Conservation (phyloP, 2,329 filamentous ascomycete species). For the Calonectria pteridis region DNA sequence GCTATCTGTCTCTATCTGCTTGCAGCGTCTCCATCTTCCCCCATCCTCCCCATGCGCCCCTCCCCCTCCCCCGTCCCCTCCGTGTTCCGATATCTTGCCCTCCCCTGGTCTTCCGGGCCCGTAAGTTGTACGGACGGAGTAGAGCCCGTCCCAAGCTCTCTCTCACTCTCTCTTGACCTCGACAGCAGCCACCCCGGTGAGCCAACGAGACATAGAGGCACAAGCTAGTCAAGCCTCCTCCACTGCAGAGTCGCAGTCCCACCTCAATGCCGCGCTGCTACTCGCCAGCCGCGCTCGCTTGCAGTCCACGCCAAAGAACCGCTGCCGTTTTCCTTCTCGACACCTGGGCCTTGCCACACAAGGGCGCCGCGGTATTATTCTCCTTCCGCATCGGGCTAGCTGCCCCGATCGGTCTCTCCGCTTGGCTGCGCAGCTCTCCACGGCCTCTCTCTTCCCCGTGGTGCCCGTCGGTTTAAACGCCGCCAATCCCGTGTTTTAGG, state of each 20-base stretch:
- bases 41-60: neutral
- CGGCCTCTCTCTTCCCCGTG: neutral
- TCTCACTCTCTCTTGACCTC: too few relatives aligned
- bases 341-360: neutral
- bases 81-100: neutral
- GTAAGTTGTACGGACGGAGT: neutral
- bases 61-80: neutral
- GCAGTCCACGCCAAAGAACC: neutral
- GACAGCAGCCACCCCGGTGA: neutral
- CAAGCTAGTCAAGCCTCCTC: neutral
- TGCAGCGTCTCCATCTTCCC: neutral
- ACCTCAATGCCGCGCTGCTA: neutral
- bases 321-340: neutral
- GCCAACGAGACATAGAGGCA: too few relatives aligned
- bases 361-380: conserved; percentile 23
- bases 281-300: neutral
- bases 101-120: neutral
- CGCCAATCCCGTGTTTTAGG: neutral
- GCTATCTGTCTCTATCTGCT: neutral
- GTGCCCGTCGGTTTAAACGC: neutral
- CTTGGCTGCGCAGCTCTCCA: conserved; percentile 24
- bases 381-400: conserved; percentile 35
- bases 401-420: conserved; percentile 42
- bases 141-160: neutral
- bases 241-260: neutral